phyloP scores from a whole-genome alignment of 2,329 filamentous ascomycete species.

The Colletotrichum musae region DNA sequence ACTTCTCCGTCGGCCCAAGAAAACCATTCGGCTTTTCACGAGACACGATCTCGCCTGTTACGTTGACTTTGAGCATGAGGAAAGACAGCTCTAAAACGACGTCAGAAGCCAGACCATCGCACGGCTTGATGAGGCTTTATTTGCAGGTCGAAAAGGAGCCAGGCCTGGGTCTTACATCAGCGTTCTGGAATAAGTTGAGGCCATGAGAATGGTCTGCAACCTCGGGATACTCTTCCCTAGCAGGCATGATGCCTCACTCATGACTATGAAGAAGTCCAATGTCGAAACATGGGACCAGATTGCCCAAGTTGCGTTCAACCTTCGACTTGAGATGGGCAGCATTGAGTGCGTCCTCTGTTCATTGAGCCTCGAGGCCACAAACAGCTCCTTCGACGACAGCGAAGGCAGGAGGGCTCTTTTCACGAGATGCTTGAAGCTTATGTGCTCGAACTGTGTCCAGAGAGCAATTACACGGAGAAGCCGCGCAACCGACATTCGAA shows the following conservation, averaged over 20 bases:
- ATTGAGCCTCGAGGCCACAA: constrained; percentile 44
- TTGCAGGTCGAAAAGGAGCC: neutral
- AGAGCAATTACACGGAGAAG: neutral
- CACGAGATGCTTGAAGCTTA: constrained; percentile 51
- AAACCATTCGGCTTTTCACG: constrained; percentile 54
- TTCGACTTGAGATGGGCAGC: constrained; percentile 45
- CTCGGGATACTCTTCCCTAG: constrained; percentile 59
- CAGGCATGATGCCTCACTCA: constrained; percentile 26
- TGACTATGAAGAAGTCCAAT: neutral
- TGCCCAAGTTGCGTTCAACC: constrained; percentile 55
- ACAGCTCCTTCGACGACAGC: constrained; percentile 43
- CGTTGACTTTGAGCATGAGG: constrained; percentile 53
- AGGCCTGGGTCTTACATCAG: constrained; percentile 52
- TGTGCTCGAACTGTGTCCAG: constrained; percentile 50
- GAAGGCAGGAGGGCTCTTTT: constrained; percentile 42
- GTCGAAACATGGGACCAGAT: constrained; percentile 42
- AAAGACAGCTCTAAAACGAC: constrained; percentile 54
- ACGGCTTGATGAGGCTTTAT: constrained; percentile 53
- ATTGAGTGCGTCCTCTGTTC: constrained; percentile 50
- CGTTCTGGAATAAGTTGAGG: constrained; percentile 61
- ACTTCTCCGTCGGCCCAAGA: constrained; percentile 56
- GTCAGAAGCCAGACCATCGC: constrained; percentile 47
- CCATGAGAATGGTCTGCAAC: constrained; percentile 61
- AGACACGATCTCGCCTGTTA: constrained; percentile 50
- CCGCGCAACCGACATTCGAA: neutral